These are phyloP conservation scores for Vicia villosa DNA, from an alignment of 306 rosid species.

Conservation along the genomic window DNA sequence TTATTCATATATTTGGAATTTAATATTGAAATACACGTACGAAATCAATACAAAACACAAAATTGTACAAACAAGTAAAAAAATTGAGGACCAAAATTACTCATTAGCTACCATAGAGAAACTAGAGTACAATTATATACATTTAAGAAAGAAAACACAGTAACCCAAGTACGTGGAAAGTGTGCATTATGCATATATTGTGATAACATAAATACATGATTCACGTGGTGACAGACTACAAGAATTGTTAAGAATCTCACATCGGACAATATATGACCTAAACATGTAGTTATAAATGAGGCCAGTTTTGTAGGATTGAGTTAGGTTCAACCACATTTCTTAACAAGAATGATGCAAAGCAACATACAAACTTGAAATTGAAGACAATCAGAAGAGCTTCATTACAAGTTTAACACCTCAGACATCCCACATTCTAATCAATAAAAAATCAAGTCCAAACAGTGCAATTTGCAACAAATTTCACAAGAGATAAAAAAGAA, in stretches of 20 bases:
- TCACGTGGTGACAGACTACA: conserved; percentile 6
- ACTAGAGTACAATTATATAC: not conserved
- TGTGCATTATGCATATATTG: not conserved
- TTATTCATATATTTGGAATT: too few relatives aligned
- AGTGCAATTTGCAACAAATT: not conserved
- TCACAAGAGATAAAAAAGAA: not conserved
- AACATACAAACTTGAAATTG: conserved; percentile 2
- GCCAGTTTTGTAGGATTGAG: too few relatives aligned
- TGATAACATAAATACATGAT: not conserved
- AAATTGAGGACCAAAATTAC: not conserved
- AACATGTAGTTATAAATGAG: too few relatives aligned
- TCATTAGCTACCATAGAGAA: not conserved
- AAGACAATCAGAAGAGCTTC: conserved; percentile 5
- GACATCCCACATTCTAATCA: conserved; percentile 10
- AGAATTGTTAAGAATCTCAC: too few relatives aligned
- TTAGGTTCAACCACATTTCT: too few relatives aligned
- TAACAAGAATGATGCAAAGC: conserved; percentile 19
- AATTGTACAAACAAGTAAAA: not conserved
- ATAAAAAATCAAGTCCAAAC: not conserved
- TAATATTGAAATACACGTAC: too few relatives aligned
- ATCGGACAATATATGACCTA: too few relatives aligned
- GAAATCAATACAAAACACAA: too few relatives aligned
- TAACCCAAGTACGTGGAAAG: not conserved
- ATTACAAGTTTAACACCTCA: not conserved
- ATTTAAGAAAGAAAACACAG: not conserved